A percentile compares a stretch with the other conserved stretches of the same genome.
These are phyloP conservation scores for Neofusicoccum parvum DNA, from an alignment of 2,329 filamentous ascomycete genomes.

Conservation along the genomic window DNA sequence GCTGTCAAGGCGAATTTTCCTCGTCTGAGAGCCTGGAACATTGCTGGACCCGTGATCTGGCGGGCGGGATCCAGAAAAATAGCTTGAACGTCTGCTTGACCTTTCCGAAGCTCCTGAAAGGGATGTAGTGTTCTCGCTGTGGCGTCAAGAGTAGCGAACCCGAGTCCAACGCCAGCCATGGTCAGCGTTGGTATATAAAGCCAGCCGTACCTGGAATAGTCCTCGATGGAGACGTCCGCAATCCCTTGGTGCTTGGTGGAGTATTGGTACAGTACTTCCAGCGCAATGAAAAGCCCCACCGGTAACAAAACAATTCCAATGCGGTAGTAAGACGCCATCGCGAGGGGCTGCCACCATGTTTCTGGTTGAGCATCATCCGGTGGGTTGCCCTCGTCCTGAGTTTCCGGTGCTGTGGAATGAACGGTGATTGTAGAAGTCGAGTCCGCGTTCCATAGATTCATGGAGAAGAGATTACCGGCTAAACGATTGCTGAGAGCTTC, in stretches of 20 bases:
- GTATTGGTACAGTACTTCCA: neutral
- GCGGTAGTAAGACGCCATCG: no score
- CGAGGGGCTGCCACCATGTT: constrained; percentile 28
- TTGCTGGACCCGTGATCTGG: neutral
- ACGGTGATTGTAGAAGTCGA: no score
- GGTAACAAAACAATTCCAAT: neutral
- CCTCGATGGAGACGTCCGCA: neutral
- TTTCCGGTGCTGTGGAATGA: no score
- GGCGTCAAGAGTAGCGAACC: neutral
- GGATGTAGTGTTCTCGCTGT: neutral
- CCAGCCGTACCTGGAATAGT: neutral
- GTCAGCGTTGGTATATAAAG: neutral
- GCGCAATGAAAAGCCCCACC: neutral
- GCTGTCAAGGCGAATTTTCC: neutral
- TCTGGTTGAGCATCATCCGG: no score
- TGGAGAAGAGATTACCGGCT: no score
- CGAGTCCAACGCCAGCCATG: neutral
- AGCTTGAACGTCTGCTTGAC: neutral
- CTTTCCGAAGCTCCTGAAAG: neutral
- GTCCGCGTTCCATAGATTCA: no score
- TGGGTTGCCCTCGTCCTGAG: no score
- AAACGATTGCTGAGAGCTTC: no score
- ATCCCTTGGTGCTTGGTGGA: neutral
- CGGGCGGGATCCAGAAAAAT: neutral
- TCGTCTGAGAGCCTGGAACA: neutral